Percentiles rank a stretch among this genome's conserved stretches.
Evolutionary conservation across 2,329 filamentous ascomycete species (phyloP).

Genomic region (Colletotrichum agaves): DNA sequence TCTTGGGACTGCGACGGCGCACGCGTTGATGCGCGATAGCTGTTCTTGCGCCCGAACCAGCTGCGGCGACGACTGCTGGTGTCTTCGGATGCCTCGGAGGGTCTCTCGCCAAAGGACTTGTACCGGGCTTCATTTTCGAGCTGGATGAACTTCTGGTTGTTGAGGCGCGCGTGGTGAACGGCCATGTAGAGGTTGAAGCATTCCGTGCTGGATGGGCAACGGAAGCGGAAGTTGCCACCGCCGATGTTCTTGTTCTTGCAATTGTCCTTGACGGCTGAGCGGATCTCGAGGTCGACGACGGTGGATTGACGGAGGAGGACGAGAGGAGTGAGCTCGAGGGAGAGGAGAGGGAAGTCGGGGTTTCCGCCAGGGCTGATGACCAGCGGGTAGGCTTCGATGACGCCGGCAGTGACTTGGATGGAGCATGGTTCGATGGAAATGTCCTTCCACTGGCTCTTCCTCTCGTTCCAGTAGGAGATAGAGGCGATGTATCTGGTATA

Average conservation of each 20-base stretch:
- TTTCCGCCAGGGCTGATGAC: slow-evolving; percentile 42
- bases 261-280: slow-evolving; percentile 80
- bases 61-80: slow-evolving; percentile 60
- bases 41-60: slow-evolving; percentile 73
- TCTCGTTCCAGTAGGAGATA: slow-evolving; percentile 72
- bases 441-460: slow-evolving; percentile 69
- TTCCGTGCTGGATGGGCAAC: slow-evolving; percentile 79
- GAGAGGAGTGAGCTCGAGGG: slow-evolving; percentile 88
- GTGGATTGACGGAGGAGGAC: slow-evolving; percentile 92
- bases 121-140: slow-evolving; percentile 74
- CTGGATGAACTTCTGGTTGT: slow-evolving; percentile 88
- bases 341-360: slow-evolving; percentile 62
- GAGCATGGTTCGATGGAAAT: slow-evolving; percentile 63
- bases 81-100: slow-evolving; percentile 60
- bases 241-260: slow-evolving; percentile 76
- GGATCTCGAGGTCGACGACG: slow-evolving; percentile 91
- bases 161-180: slow-evolving; percentile 88
- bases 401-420: slow-evolving; percentile 66
- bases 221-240: slow-evolving; percentile 86
- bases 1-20: slow-evolving; percentile 77
- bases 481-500: slow-evolving; percentile 61
- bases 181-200: slow-evolving; percentile 85
- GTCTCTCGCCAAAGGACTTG: slow-evolving; percentile 75
- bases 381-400: slow-evolving; percentile 67
- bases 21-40: slow-evolving; percentile 70